phyloP scores from a whole-genome alignment of 2,329 filamentous ascomycete genomes.

The Penicillium sp. region DNA sequence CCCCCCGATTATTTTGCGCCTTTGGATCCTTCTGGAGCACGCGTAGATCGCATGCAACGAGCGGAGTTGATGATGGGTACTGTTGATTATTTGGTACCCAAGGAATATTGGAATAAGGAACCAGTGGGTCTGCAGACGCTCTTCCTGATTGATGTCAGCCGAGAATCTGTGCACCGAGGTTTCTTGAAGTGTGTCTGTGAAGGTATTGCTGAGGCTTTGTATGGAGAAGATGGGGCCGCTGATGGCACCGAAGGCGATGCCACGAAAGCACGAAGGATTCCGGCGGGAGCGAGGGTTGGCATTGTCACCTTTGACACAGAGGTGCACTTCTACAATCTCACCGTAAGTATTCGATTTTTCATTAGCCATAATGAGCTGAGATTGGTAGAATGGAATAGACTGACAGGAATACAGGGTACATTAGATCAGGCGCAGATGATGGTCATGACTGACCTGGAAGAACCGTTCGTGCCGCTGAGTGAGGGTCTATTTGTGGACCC shows the following conservation, averaged over 20 bases:
- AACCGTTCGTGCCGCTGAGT: slow-evolving; percentile 90
- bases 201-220: slow-evolving; percentile 82
- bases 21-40: slow-evolving; percentile 81
- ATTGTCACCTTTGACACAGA: slow-evolving; percentile 97
- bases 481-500: slow-evolving; percentile 95
- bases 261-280: slow-evolving; percentile 62
- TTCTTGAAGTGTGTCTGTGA: slow-evolving; percentile 90
- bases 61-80: slow-evolving; percentile 90
- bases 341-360: slow-evolving; percentile 59
- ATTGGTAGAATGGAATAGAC: not conserved
- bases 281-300: slow-evolving; percentile 82
- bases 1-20: slow-evolving; percentile 90
- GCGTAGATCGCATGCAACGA: slow-evolving; percentile 84
- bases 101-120: slow-evolving; percentile 97
- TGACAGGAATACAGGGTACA: slow-evolving; percentile 57
- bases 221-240: slow-evolving; percentile 66
- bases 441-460: slow-evolving; percentile 96
- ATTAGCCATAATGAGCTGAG: slow-evolving; percentile 20
- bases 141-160: slow-evolving; percentile 91
- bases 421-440: slow-evolving; percentile 94
- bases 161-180: slow-evolving; percentile 87
- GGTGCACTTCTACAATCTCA: slow-evolving; percentile 97
- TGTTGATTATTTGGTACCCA: slow-evolving; percentile 94
- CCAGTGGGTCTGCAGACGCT: slow-evolving; percentile 86
- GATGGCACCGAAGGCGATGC: slow-evolving; percentile 57